These are phyloP conservation scores for Metarhizium brunneum DNA, from an alignment of 2,329 filamentous ascomycete genomes.

Conservation along the genomic window DNA sequence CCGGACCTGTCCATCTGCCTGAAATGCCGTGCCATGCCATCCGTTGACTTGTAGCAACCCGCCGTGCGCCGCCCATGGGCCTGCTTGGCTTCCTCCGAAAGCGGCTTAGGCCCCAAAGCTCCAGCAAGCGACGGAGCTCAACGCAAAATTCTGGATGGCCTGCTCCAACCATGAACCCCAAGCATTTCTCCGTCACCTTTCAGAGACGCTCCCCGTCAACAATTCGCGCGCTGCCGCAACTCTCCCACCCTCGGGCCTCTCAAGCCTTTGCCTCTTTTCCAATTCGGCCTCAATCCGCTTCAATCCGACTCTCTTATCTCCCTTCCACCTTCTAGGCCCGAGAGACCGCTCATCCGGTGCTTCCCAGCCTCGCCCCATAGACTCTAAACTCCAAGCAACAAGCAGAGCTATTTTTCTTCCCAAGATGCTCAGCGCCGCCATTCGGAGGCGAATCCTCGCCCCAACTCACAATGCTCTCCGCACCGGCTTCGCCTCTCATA, in stretches of 20 bases:
- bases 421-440: slow-evolving; percentile 52
- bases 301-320: slow-evolving; percentile 4
- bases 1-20: neutral
- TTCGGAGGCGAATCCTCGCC: slow-evolving; percentile 52
- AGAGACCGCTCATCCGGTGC: neutral
- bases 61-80: neutral
- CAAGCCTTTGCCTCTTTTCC: slow-evolving; percentile 9
- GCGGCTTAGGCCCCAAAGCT: slow-evolving; percentile 22
- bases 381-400: slow-evolving; percentile 7
- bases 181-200: slow-evolving; percentile 23
- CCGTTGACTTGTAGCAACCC: neutral
- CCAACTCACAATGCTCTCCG: slow-evolving; percentile 40
- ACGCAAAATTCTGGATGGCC: slow-evolving; percentile 29
- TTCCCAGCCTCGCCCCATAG: slow-evolving; percentile 11
- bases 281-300: slow-evolving; percentile 7
- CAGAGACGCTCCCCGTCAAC: slow-evolving; percentile 20
- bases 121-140: slow-evolving; percentile 29
- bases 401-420: slow-evolving; percentile 19
- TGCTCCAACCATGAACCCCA: slow-evolving; percentile 23
- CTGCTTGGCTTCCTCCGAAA: slow-evolving; percentile 14
- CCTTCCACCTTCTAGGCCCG: neutral
- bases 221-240: slow-evolving; percentile 18
- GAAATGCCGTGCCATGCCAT: neutral
- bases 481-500: slow-evolving; percentile 40
- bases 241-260: neutral